Evolutionary conservation across 768 basidiomycete genomes (phyloP).

Genomic region (Boletus rubescentipes): DNA sequence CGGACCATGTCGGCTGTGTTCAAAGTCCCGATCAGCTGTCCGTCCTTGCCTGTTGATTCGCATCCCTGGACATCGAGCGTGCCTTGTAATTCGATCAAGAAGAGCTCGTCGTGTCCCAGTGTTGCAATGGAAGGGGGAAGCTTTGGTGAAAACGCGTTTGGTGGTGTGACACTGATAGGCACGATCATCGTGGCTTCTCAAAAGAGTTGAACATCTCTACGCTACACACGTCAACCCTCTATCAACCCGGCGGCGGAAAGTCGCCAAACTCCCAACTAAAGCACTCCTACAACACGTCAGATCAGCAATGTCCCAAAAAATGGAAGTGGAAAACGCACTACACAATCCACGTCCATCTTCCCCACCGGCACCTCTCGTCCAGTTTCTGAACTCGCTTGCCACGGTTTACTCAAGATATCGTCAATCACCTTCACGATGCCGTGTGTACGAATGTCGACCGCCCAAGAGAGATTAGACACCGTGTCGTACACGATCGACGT

Average conservation of each 20-base stretch:
- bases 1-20: slow-evolving; percentile 63
- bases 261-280: slow-evolving; percentile 71
- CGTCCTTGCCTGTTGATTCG: slow-evolving; percentile 52
- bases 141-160: slow-evolving; percentile 36
- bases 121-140: slow-evolving; percentile 66
- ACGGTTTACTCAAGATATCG: slow-evolving; percentile 64
- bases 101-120: slow-evolving; percentile 76
- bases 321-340: slow-evolving; percentile 47
- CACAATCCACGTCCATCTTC: slow-evolving; percentile 59
- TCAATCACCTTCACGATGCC: slow-evolving; percentile 80
- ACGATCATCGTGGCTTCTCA: slow-evolving; percentile 56
- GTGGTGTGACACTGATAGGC: slow-evolving; percentile 45
- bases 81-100: slow-evolving; percentile 89
- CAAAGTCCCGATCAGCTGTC: slow-evolving; percentile 77
- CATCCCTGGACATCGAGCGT: slow-evolving; percentile 65
- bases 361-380: slow-evolving; percentile 65
- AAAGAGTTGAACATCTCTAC: background rate
- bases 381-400: slow-evolving; percentile 60
- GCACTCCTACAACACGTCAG: slow-evolving; percentile 49
- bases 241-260: slow-evolving; percentile 23
- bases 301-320: background rate
- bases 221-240: background rate
- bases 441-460: slow-evolving; percentile 79
- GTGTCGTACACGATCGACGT: slow-evolving; percentile 89
- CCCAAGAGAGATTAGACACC: slow-evolving; percentile 81